Evolutionary conservation across 441 rosid species (phyloP), one percentile per base, ranked within the genome.

Genomic region (Adansonia gregorii): DNA sequence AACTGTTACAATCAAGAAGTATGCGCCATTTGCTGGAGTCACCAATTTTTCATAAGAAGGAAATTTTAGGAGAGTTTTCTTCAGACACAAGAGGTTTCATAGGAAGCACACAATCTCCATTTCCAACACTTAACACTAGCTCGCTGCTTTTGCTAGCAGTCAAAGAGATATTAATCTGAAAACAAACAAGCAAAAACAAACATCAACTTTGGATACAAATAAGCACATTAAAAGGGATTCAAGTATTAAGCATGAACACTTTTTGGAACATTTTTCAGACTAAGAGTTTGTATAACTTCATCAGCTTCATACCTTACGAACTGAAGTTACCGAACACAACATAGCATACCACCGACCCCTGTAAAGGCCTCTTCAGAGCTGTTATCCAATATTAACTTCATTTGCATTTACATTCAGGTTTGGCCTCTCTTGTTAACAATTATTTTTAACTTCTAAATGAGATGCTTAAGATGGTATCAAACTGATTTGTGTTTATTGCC

Each of bases 21-120:
- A 95, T 9, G 95, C 97, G 8, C 97, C 99, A 12, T 92, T 93
- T 69, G 92, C 82, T 14, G 97, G 99, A 14, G 94, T 95, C 22
- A 88, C 72, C 72, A 93, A 83, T 81, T 88, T 78, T 65, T 90
- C 90, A 60, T 84, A 91, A 0, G 94, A 86, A 27, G 94, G 98
- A 68, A 92, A 86, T 74, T 81, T 83, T 61, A 88, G 54, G 75
- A 82, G 80, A 24, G 70, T 84, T 80, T 20, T 74, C 87, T 59
- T 54, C 81, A 70, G 89, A 68, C 31, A 17, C 75, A 72, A 51
- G 79, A 80, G 79, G 79, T 60, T 83, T 80, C 75, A 67, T 68
- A 67, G 69, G 85, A 73, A 93, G 91, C 83, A 76, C 77, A 20
- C 98, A 94, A 46, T 6, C 51, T 46, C 51, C 9, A 7, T 11